A percentile compares a stretch with the other conserved stretches of the same genome.
Conservation (phyloP, 176 grass and related monocot genomes). For the Tillandsia fasciculata region DNA sequence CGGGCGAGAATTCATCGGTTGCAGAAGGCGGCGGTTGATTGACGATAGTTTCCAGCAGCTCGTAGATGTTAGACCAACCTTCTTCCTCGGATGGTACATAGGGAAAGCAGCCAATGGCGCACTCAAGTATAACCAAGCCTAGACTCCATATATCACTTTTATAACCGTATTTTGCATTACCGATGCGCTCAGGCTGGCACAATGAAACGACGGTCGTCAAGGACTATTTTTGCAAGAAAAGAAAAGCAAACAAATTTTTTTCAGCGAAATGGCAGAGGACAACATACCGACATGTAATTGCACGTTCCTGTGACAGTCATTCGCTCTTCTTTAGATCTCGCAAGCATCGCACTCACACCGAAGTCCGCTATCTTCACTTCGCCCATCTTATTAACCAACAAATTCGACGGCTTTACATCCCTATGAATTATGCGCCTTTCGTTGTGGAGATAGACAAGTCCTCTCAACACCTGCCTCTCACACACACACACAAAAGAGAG, state of each 20-base stretch:
- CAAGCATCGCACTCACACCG: conserved; percentile 81
- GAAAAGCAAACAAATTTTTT: conserved; percentile 20
- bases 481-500: neutral
- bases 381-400: conserved; percentile 83
- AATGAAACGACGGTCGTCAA: too few species aligned
- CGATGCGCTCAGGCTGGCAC: conserved; percentile 69
- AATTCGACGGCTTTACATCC: conserved; percentile 91
- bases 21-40: conserved; percentile 87
- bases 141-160: conserved; percentile 99
- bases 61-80: conserved; percentile 78
- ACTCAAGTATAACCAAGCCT: conserved; percentile 90
- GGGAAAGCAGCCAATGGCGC: conserved; percentile 81
- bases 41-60: conserved; percentile 89
- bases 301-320: conserved; percentile 93
- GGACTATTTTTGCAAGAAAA: neutral
- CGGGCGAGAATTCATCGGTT: conserved; percentile 86
- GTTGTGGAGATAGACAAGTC: conserved; percentile 81
- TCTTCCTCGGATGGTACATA: conserved; percentile 66
- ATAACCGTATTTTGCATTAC: conserved; percentile 78
- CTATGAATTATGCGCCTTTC: conserved; percentile 94
- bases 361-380: conserved; percentile 97
- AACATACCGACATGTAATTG: conserved; percentile 94
- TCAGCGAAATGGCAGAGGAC: conserved; percentile 14
- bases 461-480: conserved; percentile 68
- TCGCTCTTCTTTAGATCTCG: conserved; percentile 76